phyloP scores from a whole-genome alignment of 495 filamentous ascomycete species.

The Alectoria sarmentosa region DNA sequence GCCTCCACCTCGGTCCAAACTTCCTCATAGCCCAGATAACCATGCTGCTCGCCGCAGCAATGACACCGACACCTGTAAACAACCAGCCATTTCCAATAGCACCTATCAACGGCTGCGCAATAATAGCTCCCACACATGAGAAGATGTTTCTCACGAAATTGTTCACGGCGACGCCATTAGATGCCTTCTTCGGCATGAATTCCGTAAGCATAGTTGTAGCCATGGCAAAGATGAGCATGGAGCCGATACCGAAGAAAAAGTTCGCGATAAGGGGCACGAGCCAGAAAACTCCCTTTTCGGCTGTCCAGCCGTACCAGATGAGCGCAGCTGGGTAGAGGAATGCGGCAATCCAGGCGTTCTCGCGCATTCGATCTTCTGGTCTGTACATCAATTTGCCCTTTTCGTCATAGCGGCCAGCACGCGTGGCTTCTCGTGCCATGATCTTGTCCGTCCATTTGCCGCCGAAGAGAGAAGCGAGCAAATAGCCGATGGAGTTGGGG shows the following conservation, averaged over 20 bases:
- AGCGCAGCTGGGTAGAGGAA: slow-evolving; percentile 63
- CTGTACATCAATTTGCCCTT: slow-evolving; percentile 60
- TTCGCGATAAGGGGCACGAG: slow-evolving; percentile 65
- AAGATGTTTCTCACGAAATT: slow-evolving; percentile 82
- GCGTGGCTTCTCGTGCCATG: slow-evolving; percentile 74
- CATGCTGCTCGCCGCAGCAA: slow-evolving; percentile 41
- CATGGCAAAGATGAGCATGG: slow-evolving; percentile 81
- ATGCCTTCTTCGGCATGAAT: slow-evolving; percentile 74
- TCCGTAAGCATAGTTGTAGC: slow-evolving; percentile 81
- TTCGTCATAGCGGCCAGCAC: slow-evolving; percentile 63
- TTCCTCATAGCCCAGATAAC: slow-evolving; percentile 62
- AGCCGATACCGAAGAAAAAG: slow-evolving; percentile 81
- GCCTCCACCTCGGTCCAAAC: slow-evolving; percentile 61
- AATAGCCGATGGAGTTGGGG: slow-evolving; percentile 71
- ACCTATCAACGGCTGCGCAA: slow-evolving; percentile 67
- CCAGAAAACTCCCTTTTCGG: slow-evolving; percentile 50
- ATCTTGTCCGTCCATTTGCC: slow-evolving; percentile 85
- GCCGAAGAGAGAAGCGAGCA: slow-evolving; percentile 64
- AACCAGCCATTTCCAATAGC: slow-evolving; percentile 86
- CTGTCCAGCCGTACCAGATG: slow-evolving; percentile 64
- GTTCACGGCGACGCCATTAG: slow-evolving; percentile 69
- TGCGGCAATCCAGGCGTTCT: slow-evolving; percentile 82
- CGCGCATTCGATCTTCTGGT: slow-evolving; percentile 84
- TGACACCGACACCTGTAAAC: slow-evolving; percentile 68
- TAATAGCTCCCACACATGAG: slow-evolving; percentile 64